Base-by-base conservation (phyloP, 179 eudicot species). In the Vitellaria paradoxa region DNA sequence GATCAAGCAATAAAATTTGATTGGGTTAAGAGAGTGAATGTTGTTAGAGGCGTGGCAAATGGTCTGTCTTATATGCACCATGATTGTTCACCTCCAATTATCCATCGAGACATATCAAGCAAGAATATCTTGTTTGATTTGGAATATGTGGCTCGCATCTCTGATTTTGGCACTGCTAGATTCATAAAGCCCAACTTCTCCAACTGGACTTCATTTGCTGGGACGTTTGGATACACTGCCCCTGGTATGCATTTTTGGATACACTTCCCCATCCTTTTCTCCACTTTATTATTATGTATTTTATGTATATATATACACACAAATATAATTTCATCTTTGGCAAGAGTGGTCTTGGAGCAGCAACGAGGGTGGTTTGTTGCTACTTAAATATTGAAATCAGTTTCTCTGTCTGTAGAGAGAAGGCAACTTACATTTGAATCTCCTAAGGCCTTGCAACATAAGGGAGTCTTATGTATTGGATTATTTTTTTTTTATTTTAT, bases 401-500 rank as follows among this genome's bases (percentile, higher is more conserved):
- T 50, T 12, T 50, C 12, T 50, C 55, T 50, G 0, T 6, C 5
- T 50, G 12, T 1, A 8, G 1, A 50, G 55, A 50, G 1, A 12
- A 12, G 9, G 1, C 12, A 7, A 6, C 55, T 2, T 12, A 50
- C 9, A 8, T 50, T 50, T 12, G 5, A 50, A 12, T 50, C 12
- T 50, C 9, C 55, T 4, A 50, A 7, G 55, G 1, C 12, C 55
- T 6, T 7, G 55, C 9, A 50, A 50, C 12, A 7, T 50, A 49
- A 10, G 12, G 55, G 7, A 50, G 9, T 6, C 7, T 8, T 4
- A 50, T 50, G 9, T 6, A 50, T 1, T 50, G 5, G 9, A 7
- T 50, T 50, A 50, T 82, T 10, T 83, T 83, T 56, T 85, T 86
- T 84, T 86, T 82, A 0, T 23, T 3, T 53, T 17, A 56, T 53